A percentile compares a stretch with the other conserved stretches of the same genome.
Evolutionary conservation across 495 filamentous ascomycete genomes (phyloP).

Genomic region (Chaetomium cochliodes): DNA sequence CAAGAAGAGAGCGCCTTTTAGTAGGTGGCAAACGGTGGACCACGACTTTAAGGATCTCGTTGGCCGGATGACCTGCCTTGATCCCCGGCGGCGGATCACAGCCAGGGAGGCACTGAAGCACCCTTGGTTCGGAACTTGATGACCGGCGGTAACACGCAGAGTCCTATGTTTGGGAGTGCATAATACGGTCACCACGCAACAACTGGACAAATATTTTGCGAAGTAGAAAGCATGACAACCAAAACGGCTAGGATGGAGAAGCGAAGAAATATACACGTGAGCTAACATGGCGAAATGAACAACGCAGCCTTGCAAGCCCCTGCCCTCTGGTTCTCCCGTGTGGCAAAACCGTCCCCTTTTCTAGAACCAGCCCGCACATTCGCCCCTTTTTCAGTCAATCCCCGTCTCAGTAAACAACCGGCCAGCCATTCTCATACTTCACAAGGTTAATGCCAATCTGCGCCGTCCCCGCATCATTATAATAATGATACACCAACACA

Average conservation of each 20-base stretch:
- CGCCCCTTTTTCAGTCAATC: background rate
- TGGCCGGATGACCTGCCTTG: conserved; percentile 9
- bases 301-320: background rate
- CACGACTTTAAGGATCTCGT: conserved; percentile 10
- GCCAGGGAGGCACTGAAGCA: conserved; percentile 14
- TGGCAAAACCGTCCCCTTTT: too few relatives aligned
- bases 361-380: background rate
- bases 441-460: conserved; percentile 15
- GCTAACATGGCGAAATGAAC: background rate
- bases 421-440: conserved; percentile 15
- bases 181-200: too few relatives aligned
- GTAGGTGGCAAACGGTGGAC: conserved; percentile 8
- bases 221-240: too few relatives aligned
- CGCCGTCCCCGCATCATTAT: conserved; percentile 11
- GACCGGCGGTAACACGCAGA: too few relatives aligned
- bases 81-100: conserved; percentile 7
- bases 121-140: background rate
- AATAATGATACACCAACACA: conserved; percentile 17
- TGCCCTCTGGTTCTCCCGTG: too few relatives aligned
- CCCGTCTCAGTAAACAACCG: conserved; percentile 6
- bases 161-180: too few relatives aligned
- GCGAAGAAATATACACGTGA: background rate
- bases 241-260: background rate
- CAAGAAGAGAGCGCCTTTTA: conserved; percentile 6
- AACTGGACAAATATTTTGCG: too few relatives aligned